phyloP scores from a whole-genome alignment of 805 yeast species.

The Spathaspora hagerdaliae region DNA sequence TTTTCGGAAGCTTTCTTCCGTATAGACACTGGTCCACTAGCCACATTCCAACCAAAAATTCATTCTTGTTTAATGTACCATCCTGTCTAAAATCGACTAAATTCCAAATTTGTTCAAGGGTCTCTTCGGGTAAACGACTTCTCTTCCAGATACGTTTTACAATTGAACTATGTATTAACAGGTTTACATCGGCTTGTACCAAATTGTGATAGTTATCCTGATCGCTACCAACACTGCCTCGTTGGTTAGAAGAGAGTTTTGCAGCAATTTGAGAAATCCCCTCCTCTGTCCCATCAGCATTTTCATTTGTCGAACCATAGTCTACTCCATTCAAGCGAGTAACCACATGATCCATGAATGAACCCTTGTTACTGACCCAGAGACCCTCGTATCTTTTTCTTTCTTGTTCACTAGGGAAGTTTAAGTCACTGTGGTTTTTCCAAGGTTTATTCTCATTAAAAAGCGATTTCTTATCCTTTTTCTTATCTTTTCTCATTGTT shows the following conservation, averaged over 20 bases:
- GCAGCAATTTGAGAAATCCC: conserved; percentile 29
- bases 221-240: conserved; percentile 12
- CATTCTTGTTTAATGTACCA: conserved; percentile 73
- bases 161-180: conserved; percentile 53
- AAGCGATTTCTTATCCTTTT: conserved; percentile 34
- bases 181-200: conserved; percentile 20
- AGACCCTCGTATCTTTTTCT: conserved; percentile 88
- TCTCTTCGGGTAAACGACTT: conserved; percentile 63
- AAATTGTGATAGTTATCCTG: conserved; percentile 30
- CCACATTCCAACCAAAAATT: conserved; percentile 97
- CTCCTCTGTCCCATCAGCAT: conserved; percentile 8
- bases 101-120: conserved; percentile 59
- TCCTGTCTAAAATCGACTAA: conserved; percentile 64
- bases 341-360: conserved; percentile 42
- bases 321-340: conserved; percentile 28
- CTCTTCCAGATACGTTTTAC: conserved; percentile 80
- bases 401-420: conserved; percentile 54
- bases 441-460: conserved; percentile 92
- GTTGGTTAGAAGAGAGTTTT: conserved; percentile 24
- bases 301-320: not conserved
- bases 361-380: conserved; percentile 86
- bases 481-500: conserved; percentile 44
- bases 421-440: conserved; percentile 73
- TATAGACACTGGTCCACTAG: conserved; percentile 91
- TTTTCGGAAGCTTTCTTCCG: conserved; percentile 82